Percentiles rank a stretch among this genome's conserved stretches.
phyloP scores from a whole-genome alignment of 331 rosid species.

The Rhamnella rubrinervis region DNA sequence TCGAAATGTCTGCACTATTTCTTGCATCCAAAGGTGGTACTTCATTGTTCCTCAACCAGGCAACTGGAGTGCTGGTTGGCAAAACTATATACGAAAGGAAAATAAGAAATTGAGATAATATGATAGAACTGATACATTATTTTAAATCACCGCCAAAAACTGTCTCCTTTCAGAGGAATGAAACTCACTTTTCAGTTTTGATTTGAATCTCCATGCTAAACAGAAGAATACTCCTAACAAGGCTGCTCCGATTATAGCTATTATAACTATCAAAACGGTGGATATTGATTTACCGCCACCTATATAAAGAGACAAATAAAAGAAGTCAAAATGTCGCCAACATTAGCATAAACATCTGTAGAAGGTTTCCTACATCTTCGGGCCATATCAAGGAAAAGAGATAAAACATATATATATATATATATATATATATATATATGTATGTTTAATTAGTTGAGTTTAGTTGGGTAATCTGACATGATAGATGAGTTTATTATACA shows the following conservation, averaged over 20 bases:
- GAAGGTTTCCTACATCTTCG: neutral
- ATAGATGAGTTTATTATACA: neutral
- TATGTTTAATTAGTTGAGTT: too few species aligned
- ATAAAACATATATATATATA: too few species aligned
- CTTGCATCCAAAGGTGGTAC: slow-evolving; percentile 24
- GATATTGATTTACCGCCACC: slow-evolving; percentile 37
- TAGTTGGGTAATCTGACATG: neutral
- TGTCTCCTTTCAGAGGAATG: neutral
- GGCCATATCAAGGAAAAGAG: neutral
- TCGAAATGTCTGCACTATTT: slow-evolving; percentile 54
- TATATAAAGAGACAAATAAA: slow-evolving; percentile 22
- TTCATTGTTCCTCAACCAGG: slow-evolving; percentile 38
- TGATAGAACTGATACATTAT: neutral
- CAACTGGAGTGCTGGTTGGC: slow-evolving; percentile 36
- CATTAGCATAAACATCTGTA: neutral
- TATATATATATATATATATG: too few species aligned
- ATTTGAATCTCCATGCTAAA: slow-evolving; percentile 47
- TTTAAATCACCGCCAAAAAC: neutral
- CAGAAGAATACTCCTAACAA: slow-evolving; percentile 37
- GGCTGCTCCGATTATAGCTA: slow-evolving; percentile 42
- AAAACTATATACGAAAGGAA: slow-evolving; percentile 27
- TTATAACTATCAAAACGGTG: slow-evolving; percentile 24
- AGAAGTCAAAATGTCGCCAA: neutral
- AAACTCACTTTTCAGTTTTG: slow-evolving; percentile 52
- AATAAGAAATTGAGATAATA: slow-evolving; percentile 7